phyloP scores from a whole-genome alignment of 75 land plant genomes.

The Pinus taeda region DNA sequence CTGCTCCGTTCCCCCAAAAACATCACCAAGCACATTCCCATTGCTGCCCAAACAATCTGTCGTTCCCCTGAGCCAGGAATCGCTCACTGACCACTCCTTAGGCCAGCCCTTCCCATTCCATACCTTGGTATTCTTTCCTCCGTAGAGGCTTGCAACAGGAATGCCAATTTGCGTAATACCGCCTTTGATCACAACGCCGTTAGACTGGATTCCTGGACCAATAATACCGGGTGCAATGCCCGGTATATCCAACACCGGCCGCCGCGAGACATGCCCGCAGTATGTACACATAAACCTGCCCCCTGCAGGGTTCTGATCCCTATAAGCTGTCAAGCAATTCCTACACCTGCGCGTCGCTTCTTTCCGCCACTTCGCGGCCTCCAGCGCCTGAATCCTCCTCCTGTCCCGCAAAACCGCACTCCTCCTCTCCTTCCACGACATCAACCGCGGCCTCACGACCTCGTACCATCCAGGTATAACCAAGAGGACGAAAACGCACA shows the following conservation, averaged over 20 bases:
- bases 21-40: constrained; percentile 9
- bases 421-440: constrained; percentile 70
- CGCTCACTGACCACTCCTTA: constrained; percentile 20
- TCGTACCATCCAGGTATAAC: constrained; percentile 83
- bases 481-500: constrained; percentile 78
- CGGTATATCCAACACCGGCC: constrained; percentile 84
- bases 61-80: constrained; percentile 24
- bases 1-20: constrained; percentile 22
- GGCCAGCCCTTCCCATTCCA: constrained; percentile 50
- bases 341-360: constrained; percentile 78
- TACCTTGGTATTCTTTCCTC: constrained; percentile 32
- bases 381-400: constrained; percentile 65
- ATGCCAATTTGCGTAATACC: constrained; percentile 27
- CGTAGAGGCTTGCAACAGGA: constrained; percentile 11
- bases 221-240: constrained; percentile 13
- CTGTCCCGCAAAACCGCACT: constrained; percentile 69
- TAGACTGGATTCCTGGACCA: not conserved
- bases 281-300: constrained; percentile 83
- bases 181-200: constrained; percentile 1
- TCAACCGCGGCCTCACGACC: constrained; percentile 74
- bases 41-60: constrained; percentile 24
- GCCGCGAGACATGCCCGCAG: constrained; percentile 87
- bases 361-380: constrained; percentile 77
- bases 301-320: constrained; percentile 85
- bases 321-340: constrained; percentile 77